Conservation (phyloP, 306 rosid genomes). For the Lathyrus oleraceus region DNA sequence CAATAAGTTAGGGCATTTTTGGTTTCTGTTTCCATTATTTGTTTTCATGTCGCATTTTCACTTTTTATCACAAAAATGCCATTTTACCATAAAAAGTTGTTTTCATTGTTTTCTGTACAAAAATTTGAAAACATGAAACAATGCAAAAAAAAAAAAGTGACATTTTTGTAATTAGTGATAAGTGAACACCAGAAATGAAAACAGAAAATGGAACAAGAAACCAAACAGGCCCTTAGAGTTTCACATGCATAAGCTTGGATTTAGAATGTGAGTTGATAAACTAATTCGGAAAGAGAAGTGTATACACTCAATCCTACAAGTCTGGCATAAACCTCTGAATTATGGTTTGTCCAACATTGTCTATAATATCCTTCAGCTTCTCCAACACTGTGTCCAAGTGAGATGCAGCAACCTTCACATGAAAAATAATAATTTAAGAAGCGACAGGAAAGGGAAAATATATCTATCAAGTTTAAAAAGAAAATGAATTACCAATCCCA, state of each 20-base stretch:
- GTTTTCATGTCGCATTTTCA: slow-evolving; percentile 6
- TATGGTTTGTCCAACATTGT: slow-evolving; percentile 81
- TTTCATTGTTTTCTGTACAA: background rate
- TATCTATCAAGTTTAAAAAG: slow-evolving; percentile 7
- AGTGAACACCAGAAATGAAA: background rate
- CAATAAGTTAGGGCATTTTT: background rate
- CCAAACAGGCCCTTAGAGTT: background rate
- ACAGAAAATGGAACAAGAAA: slow-evolving; percentile 7
- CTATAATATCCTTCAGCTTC: slow-evolving; percentile 88
- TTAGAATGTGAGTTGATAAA: slow-evolving; percentile 18
- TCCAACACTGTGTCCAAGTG: slow-evolving; percentile 97
- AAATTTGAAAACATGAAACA: background rate
- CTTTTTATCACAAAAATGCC: background rate
- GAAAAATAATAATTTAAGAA: slow-evolving; percentile 30
- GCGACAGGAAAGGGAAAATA: slow-evolving; percentile 37
- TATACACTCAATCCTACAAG: slow-evolving; percentile 36
- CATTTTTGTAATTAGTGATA: slow-evolving; percentile 4
- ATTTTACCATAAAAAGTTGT: background rate
- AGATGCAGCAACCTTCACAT: slow-evolving; percentile 89
- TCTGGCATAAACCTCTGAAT: slow-evolving; percentile 70
- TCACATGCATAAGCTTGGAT: slow-evolving; percentile 15
- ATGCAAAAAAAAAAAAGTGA: background rate
- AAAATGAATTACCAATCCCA: slow-evolving; percentile 79
- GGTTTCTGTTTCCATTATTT: slow-evolving; percentile 11
- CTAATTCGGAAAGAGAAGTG: slow-evolving; percentile 27